phyloP scores from a whole-genome alignment of 192 early-diverging fungal species.

The Thamnidium elegans region DNA sequence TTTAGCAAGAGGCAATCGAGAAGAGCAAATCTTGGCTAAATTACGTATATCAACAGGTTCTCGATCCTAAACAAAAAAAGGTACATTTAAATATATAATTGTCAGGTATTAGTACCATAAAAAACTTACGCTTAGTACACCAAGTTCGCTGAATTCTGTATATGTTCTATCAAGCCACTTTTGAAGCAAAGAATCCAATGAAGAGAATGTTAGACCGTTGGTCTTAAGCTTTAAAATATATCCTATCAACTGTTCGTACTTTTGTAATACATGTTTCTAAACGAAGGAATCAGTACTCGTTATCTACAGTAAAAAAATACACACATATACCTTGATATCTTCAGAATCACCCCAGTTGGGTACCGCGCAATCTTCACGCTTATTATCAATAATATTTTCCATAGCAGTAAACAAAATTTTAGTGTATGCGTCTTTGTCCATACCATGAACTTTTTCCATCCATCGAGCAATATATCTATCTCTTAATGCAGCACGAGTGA shows the following conservation, averaged over 20 bases:
- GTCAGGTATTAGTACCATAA: neutral
- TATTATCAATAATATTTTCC: slow-evolving; percentile 38
- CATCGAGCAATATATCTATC: slow-evolving; percentile 50
- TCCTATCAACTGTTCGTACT: slow-evolving; percentile 40
- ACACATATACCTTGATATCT: slow-evolving; percentile 1
- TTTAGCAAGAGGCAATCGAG: slow-evolving; percentile 1
- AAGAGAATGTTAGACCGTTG: slow-evolving; percentile 42
- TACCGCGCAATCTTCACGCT: slow-evolving; percentile 29
- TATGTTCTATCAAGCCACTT: slow-evolving; percentile 45
- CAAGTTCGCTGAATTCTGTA: slow-evolving; percentile 24
- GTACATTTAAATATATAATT: too few species aligned
- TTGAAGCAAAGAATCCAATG: slow-evolving; percentile 39
- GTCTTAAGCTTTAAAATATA: slow-evolving; percentile 45
- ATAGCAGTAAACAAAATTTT: slow-evolving; percentile 42
- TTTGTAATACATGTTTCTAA: slow-evolving; percentile 34
- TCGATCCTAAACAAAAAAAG: slow-evolving; percentile 10
- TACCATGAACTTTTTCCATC: slow-evolving; percentile 43
- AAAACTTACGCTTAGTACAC: slow-evolving; percentile 16
- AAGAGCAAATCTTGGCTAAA: slow-evolving; percentile 19
- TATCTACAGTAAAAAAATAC: neutral
- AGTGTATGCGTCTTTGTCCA: slow-evolving; percentile 39
- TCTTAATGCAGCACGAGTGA: slow-evolving; percentile 39
- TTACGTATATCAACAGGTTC: slow-evolving; percentile 18
- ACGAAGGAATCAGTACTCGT: neutral
- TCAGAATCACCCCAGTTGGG: slow-evolving; percentile 7